These are phyloP conservation scores for Verticillium albo-atrum DNA, from an alignment of 2,329 filamentous ascomycete genomes.

Conservation along the genomic window DNA sequence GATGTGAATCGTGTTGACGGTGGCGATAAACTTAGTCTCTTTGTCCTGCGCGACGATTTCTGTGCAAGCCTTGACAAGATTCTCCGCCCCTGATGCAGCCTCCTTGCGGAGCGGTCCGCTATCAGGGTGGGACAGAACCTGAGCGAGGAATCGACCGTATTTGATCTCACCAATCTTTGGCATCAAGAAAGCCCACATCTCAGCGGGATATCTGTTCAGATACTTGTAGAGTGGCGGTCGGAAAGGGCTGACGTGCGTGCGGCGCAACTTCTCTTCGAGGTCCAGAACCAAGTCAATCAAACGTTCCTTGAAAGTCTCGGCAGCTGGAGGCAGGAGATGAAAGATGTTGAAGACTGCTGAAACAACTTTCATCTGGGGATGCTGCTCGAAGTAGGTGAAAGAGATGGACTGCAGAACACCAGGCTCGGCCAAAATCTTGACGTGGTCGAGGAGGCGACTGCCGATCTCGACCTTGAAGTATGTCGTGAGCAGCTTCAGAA, in stretches of 20 bases:
- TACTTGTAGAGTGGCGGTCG: slow-evolving; percentile 86
- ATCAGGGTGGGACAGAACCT: slow-evolving; percentile 72
- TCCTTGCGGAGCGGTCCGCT: slow-evolving; percentile 72
- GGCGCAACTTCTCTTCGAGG: slow-evolving; percentile 76
- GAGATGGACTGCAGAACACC: slow-evolving; percentile 80
- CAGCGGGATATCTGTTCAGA: slow-evolving; percentile 85
- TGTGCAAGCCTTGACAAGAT: slow-evolving; percentile 63
- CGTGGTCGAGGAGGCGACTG: slow-evolving; percentile 84
- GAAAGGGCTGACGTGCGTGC: slow-evolving; percentile 90
- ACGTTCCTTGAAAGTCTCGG: slow-evolving; percentile 84
- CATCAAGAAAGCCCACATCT: slow-evolving; percentile 79
- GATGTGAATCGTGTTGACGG: slow-evolving; percentile 84
- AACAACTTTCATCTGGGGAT: slow-evolving; percentile 88
- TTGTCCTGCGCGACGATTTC: slow-evolving; percentile 61
- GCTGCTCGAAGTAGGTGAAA: slow-evolving; percentile 91
- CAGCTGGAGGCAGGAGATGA: slow-evolving; percentile 86
- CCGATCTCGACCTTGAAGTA: slow-evolving; percentile 99
- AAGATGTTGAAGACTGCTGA: slow-evolving; percentile 96
- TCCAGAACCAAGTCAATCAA: slow-evolving; percentile 88
- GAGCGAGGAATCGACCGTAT: slow-evolving; percentile 87
- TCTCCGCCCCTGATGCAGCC: slow-evolving; percentile 68
- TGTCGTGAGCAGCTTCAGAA: slow-evolving; percentile 88
- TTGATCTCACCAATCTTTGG: slow-evolving; percentile 76
- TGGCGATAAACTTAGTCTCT: slow-evolving; percentile 63
- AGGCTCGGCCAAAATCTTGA: slow-evolving; percentile 84